phyloP scores from a whole-genome alignment of 306 rosid genomes.

The Fragaria iinumae region DNA sequence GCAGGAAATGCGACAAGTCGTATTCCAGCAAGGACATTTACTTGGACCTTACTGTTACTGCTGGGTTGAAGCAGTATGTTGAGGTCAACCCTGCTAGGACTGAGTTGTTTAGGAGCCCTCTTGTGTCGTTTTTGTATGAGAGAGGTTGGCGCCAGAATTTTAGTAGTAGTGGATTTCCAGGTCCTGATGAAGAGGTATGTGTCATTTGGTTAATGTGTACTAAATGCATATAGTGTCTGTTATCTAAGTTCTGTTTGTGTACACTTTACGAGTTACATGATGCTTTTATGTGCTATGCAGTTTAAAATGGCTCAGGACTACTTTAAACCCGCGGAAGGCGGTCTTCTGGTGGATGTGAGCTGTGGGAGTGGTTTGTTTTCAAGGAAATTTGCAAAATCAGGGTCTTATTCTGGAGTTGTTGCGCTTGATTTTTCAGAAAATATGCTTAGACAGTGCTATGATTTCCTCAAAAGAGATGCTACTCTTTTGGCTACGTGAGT shows the following conservation, averaged over 20 bases:
- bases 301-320: slow-evolving; percentile 86
- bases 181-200: slow-evolving; percentile 87
- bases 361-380: slow-evolving; percentile 95
- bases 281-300: slow-evolving; percentile 40
- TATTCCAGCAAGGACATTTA: slow-evolving; percentile 77
- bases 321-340: slow-evolving; percentile 72
- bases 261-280: not conserved
- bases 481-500: slow-evolving; percentile 50
- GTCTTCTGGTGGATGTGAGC: slow-evolving; percentile 81
- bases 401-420: slow-evolving; percentile 62
- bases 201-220: not conserved
- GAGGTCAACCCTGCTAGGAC: slow-evolving; percentile 68
- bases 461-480: slow-evolving; percentile 73
- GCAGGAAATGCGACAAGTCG: slow-evolving; percentile 70
- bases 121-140: slow-evolving; percentile 91
- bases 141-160: slow-evolving; percentile 99
- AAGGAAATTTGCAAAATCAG: slow-evolving; percentile 75
- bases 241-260: not conserved
- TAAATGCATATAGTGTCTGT: not conserved
- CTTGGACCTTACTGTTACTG: slow-evolving; percentile 76
- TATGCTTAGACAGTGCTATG: slow-evolving; percentile 85
- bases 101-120: slow-evolving; percentile 92
- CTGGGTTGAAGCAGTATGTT: slow-evolving; percentile 65
- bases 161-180: slow-evolving; percentile 81
- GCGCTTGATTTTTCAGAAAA: slow-evolving; percentile 94